phyloP scores from a whole-genome alignment of 306 rosid species.

The Betula pendula region DNA sequence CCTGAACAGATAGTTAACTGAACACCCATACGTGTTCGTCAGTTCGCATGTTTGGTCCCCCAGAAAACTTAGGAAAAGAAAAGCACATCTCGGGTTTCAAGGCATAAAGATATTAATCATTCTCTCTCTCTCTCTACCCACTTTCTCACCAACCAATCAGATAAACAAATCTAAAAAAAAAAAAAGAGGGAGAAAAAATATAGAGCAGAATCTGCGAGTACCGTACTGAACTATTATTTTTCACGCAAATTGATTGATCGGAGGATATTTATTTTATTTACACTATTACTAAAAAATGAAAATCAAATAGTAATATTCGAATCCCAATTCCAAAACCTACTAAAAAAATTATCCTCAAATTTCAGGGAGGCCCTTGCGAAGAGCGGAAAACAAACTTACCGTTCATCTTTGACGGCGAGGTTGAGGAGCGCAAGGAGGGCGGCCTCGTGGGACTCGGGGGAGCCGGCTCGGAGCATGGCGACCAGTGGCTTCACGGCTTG shows the following conservation, averaged over 20 bases:
- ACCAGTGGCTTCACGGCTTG: slow-evolving; percentile 65
- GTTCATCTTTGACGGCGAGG: slow-evolving; percentile 95
- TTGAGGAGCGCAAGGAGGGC: slow-evolving; percentile 93
- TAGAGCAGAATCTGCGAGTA: slow-evolving; percentile 28
- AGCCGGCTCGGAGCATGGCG: slow-evolving; percentile 60
- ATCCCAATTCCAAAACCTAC: slow-evolving; percentile 18
- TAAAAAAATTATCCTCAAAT: slow-evolving; percentile 1
- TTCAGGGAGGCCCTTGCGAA: neutral
- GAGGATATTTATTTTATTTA: neutral
- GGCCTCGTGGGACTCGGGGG: slow-evolving; percentile 62
- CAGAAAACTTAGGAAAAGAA: neutral
- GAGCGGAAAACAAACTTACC: slow-evolving; percentile 37
- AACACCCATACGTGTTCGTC: neutral
- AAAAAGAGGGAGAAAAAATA: slow-evolving; percentile 1
- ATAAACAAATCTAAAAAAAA: neutral
- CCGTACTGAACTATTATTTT: neutral
- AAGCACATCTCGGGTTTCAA: slow-evolving; percentile 1
- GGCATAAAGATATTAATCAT: neutral
- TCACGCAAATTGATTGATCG: slow-evolving; percentile 30
- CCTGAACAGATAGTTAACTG: neutral
- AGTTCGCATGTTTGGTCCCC: no score
- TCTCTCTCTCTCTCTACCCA: neutral
- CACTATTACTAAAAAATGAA: neutral
- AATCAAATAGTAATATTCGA: neutral
- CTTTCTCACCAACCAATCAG: slow-evolving; percentile 28